These are phyloP conservation scores for Entamoeba dispar DNA, from an alignment of 208 protist species.

Conservation along the genomic window DNA sequence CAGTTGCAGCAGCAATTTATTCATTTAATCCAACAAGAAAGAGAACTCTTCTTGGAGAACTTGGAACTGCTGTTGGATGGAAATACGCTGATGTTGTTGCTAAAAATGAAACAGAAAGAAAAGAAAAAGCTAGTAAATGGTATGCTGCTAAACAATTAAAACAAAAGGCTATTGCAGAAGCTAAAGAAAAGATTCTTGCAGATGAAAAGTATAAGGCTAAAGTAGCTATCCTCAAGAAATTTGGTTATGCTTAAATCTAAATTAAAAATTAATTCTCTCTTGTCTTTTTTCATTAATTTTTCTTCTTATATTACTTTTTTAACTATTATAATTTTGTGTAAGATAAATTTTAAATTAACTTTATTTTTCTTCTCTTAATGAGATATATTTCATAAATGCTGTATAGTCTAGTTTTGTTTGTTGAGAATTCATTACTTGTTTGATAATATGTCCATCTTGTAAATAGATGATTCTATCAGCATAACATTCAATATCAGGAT, in stretches of 20 bases:
- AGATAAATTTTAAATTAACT: no score
- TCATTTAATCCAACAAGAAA: constrained; percentile 43
- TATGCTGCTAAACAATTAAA: background rate
- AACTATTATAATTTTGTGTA: no score
- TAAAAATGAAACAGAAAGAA: constrained; percentile 56
- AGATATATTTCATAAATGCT: background rate
- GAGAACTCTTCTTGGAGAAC: constrained; percentile 45
- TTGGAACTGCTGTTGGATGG: constrained; percentile 59
- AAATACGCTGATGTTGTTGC: constrained; percentile 53
- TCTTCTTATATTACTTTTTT: no score
- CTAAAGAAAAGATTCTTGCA: background rate
- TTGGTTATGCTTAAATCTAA: background rate
- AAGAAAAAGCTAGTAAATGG: constrained; percentile 21
- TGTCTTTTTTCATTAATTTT: no score
- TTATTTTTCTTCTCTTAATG: background rate
- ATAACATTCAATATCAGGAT: background rate
- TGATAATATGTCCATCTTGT: background rate
- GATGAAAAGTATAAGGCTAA: background rate
- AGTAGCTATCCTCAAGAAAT: background rate
- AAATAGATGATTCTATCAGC: background rate
- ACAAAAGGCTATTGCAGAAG: background rate
- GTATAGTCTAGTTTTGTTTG: background rate
- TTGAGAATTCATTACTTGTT: background rate
- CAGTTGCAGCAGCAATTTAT: constrained; percentile 49
- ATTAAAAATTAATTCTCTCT: no score